phyloP scores from a whole-genome alignment of 805 yeast genomes.

The Zygoascus ofunaensis region DNA sequence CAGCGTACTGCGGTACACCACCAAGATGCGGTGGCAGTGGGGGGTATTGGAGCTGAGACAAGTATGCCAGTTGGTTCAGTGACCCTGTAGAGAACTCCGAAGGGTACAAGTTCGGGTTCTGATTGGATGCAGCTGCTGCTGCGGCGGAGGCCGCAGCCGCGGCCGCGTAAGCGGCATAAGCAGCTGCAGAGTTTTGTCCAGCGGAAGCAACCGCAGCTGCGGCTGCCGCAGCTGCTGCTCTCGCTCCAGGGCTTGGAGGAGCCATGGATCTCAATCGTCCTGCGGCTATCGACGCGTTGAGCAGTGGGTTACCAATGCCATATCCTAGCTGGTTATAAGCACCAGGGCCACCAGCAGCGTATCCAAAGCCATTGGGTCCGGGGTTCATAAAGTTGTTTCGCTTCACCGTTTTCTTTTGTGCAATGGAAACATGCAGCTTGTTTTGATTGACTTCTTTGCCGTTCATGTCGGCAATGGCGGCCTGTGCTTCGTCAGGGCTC shows the following conservation, averaged over 20 bases:
- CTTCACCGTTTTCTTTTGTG: constrained; percentile 45
- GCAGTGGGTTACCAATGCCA: constrained; percentile 72
- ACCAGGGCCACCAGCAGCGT: neutral
- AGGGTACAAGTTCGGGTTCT: neutral
- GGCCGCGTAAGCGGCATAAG: constrained; percentile 12
- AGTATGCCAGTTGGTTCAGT: constrained; percentile 2
- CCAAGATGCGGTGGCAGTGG: neutral
- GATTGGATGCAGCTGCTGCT: constrained; percentile 5
- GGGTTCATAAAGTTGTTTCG: constrained; percentile 16
- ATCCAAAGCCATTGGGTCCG: constrained; percentile 6
- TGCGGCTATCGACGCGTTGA: constrained; percentile 46
- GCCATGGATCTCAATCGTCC: neutral
- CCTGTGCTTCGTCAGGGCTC: constrained; percentile 54
- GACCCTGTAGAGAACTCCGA: constrained; percentile 2
- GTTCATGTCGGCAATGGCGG: constrained; percentile 58
- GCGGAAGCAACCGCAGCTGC: constrained; percentile 5
- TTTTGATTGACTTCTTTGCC: constrained; percentile 44
- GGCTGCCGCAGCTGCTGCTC: constrained; percentile 4
- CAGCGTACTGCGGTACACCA: neutral
- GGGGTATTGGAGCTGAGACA: constrained; percentile 3
- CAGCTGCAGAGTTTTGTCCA: constrained; percentile 2
- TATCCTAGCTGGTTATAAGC: constrained; percentile 29
- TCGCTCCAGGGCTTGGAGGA: constrained; percentile 1
- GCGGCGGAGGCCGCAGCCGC: constrained; percentile 11
- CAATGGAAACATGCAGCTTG: constrained; percentile 60